Evolutionary conservation across 2,329 filamentous ascomycete genomes (phyloP).

Genomic region (Exophiala dermatitidis): DNA sequence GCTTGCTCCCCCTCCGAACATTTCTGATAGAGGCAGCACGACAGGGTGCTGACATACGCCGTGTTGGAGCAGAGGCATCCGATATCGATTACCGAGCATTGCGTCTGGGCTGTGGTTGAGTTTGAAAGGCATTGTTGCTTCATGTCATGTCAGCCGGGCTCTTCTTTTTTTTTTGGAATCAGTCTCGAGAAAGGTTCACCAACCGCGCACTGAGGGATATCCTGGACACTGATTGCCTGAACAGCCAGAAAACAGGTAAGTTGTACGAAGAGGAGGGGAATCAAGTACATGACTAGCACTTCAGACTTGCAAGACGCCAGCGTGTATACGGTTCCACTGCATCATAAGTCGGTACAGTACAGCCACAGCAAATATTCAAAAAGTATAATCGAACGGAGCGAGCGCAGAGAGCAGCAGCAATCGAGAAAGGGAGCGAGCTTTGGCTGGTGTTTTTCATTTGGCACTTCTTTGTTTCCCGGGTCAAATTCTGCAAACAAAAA

Average conservation of each 20-base stretch:
- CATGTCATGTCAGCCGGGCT: constrained; percentile 5
- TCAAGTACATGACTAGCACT: constrained; percentile 12
- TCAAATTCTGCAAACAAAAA: constrained; percentile 16
- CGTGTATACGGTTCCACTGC: constrained; percentile 2
- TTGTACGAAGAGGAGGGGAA: constrained; percentile 1
- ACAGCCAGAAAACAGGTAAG: constrained; percentile 6
- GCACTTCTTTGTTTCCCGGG: constrained; percentile 9
- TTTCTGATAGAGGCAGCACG: constrained; percentile 26
- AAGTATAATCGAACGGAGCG: constrained; percentile 1
- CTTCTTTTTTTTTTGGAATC: too few species aligned
- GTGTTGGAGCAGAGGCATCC: constrained; percentile 25
- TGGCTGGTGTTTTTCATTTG: neutral
- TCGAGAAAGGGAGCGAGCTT: neutral
- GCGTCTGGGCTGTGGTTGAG: constrained; percentile 22
- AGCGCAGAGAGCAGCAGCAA: neutral
- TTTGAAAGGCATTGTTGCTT: constrained; percentile 27
- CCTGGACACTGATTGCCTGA: constrained; percentile 16
- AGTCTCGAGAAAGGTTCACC: constrained; percentile 1
- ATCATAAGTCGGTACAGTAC: constrained; percentile 4
- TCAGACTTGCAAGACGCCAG: neutral
- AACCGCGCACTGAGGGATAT: constrained; percentile 25
- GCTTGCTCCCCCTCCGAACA: constrained; percentile 25
- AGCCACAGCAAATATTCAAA: neutral
- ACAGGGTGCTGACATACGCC: constrained; percentile 25
- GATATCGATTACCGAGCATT: constrained; percentile 26